Evolutionary conservation across 2,329 filamentous ascomycete genomes (phyloP), one percentile per base, ranked within the genome.

Genomic region (Penicillium sp.): DNA sequence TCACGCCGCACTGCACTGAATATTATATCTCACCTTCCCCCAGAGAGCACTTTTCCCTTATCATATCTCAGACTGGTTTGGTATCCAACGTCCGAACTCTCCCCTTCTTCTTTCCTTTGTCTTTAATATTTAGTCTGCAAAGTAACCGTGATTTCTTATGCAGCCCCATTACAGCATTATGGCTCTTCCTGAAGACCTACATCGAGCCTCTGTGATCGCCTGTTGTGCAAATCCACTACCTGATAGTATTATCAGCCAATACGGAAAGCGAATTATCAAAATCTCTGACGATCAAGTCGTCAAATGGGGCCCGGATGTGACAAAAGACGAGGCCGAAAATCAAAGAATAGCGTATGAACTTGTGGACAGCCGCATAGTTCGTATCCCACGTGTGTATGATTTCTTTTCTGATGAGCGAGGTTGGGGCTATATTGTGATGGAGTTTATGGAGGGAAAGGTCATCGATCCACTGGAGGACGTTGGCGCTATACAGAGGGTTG

Each of bases 391-490:
- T 9, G 47, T 50, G 12, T 44, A 43, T 37, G 30, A 23, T 23
- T 50, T 47, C 15, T 50, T 46, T 43, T 20, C 9, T 11, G 41
- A 47, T 26, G 37, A 48, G 9, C 20, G 23, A n/a, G 43, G 37
- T 9, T 37, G 30, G 32, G 46, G 48, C 2, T 52, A 52, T 42
- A 44, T 51, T 36, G 34, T 51, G 23, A 53, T 53, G 44, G 46
- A 48, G 28, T 43, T 43, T 18, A 42, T 52, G 23, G n/a, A 46
- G 15, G 47, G 48, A 9, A 47, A 45, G 37, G 28, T 45, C 7
- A 42, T 51, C 5, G 39, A 53, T 25, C 39, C 44, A 18, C 32
- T 51, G 4, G 35, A 43, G 6, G 47, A 51, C 13, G 17, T 35
- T 12, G 6, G 2, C n/a, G 27, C 35, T 7, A 29, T 51, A 8